Percentiles rank a stretch among this genome's conserved stretches.
phyloP scores from a whole-genome alignment of 495 filamentous ascomycete species.

The Astrocystis sublimbata region DNA sequence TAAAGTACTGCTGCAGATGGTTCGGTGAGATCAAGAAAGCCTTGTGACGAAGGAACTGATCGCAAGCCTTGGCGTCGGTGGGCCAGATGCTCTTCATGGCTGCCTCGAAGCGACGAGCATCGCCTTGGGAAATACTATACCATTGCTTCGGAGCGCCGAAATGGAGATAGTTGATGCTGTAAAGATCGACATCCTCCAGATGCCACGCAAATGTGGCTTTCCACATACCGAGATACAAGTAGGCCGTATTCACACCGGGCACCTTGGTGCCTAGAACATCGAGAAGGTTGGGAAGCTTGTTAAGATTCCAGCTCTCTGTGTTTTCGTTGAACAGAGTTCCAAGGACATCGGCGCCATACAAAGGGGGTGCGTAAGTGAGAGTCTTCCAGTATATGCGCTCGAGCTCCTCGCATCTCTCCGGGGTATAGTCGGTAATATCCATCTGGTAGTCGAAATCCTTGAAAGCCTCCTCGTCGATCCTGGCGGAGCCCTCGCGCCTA shows the following conservation, averaged over 20 bases:
- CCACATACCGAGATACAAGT: slow-evolving; percentile 98
- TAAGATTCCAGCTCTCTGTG: slow-evolving; percentile 87
- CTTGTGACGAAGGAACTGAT: slow-evolving; percentile 96
- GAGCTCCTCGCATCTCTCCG: slow-evolving; percentile 88
- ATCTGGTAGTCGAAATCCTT: slow-evolving; percentile 86
- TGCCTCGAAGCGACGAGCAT: slow-evolving; percentile 89
- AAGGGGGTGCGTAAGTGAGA: slow-evolving; percentile 86
- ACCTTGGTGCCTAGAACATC: slow-evolving; percentile 95
- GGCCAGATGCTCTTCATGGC: slow-evolving; percentile 97
- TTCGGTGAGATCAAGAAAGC: slow-evolving; percentile 96
- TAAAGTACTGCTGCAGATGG: slow-evolving; percentile 79
- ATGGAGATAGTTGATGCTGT: slow-evolving; percentile 99
- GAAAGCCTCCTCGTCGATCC: slow-evolving; percentile 82
- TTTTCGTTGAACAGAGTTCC: slow-evolving; percentile 92
- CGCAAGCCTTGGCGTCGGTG: slow-evolving; percentile 92
- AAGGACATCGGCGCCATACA: slow-evolving; percentile 96
- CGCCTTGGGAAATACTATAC: slow-evolving; percentile 97
- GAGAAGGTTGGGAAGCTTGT: slow-evolving; percentile 87
- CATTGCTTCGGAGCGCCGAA: slow-evolving; percentile 98
- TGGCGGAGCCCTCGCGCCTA: slow-evolving; percentile 67
- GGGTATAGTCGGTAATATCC: slow-evolving; percentile 80
- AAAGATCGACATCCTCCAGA: slow-evolving; percentile 96
- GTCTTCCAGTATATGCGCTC: slow-evolving; percentile 96
- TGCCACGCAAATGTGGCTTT: slow-evolving; percentile 99
- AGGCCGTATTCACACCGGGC: slow-evolving; percentile 97